These are phyloP conservation scores for Atalantia buxifolia DNA, from an alignment of 345 rosid genomes.

Conservation along the genomic window DNA sequence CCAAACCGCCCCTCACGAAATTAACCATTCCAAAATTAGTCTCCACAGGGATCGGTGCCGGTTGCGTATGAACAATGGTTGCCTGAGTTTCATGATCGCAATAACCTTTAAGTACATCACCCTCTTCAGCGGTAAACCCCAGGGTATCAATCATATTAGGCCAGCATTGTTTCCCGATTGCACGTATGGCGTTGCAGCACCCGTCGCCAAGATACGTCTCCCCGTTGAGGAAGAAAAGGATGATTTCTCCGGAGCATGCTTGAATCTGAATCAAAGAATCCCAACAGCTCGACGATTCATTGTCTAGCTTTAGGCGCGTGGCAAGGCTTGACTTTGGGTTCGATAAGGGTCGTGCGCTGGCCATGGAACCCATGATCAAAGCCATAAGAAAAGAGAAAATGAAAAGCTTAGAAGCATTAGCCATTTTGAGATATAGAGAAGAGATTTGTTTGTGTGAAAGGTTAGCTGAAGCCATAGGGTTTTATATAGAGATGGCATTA, in stretches of 20 bases:
- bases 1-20: too few relatives aligned
- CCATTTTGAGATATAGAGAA: background rate
- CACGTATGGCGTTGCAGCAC: slow-evolving; percentile 64
- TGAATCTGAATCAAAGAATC: slow-evolving; percentile 69
- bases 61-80: too few relatives aligned
- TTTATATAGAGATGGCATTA: background rate
- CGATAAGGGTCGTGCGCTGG: background rate
- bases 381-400: background rate
- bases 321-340: slow-evolving; percentile 7
- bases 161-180: slow-evolving; percentile 54
- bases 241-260: slow-evolving; percentile 70
- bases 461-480: background rate
- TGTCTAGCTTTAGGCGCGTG: slow-evolving; percentile 41
- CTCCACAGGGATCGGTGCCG: background rate
- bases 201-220: slow-evolving; percentile 58
- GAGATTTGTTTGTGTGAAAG: background rate
- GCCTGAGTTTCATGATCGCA: slow-evolving; percentile 34
- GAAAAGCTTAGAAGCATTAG: background rate
- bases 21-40: background rate
- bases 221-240: slow-evolving; percentile 71
- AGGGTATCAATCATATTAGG: slow-evolving; percentile 53
- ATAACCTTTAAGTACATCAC: slow-evolving; percentile 64
- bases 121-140: slow-evolving; percentile 67
- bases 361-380: slow-evolving; percentile 1
- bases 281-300: slow-evolving; percentile 59